Conservation (phyloP, 2,329 filamentous ascomycete species). For the Ceratocystis harringtonii region DNA sequence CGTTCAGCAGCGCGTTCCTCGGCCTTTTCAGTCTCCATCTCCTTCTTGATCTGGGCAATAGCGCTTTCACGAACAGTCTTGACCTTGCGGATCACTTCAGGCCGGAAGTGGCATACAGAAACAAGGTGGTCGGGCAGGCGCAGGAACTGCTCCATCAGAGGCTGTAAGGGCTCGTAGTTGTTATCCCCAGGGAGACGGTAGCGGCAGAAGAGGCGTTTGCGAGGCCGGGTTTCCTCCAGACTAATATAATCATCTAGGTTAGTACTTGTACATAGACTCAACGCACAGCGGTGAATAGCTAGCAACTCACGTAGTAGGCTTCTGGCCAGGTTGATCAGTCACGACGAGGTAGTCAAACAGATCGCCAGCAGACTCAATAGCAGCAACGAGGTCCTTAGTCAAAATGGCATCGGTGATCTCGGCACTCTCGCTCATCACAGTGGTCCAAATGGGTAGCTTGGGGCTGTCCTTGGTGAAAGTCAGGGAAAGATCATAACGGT, state of each 20-base stretch:
- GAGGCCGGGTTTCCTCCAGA: slow-evolving; percentile 66
- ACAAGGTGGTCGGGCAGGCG: slow-evolving; percentile 74
- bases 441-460: slow-evolving; percentile 80
- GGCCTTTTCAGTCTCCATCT: slow-evolving; percentile 63
- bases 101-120: slow-evolving; percentile 65
- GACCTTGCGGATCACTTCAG: slow-evolving; percentile 78
- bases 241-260: slow-evolving; percentile 28
- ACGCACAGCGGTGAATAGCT: not conserved
- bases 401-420: slow-evolving; percentile 82
- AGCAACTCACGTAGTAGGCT: slow-evolving; percentile 58
- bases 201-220: slow-evolving; percentile 75
- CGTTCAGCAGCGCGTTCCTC: slow-evolving; percentile 60
- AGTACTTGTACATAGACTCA: slow-evolving; percentile 5
- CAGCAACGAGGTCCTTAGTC: slow-evolving; percentile 72
- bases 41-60: slow-evolving; percentile 62
- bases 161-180: slow-evolving; percentile 50
- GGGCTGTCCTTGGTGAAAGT: slow-evolving; percentile 84
- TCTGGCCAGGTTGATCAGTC: slow-evolving; percentile 76
- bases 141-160: slow-evolving; percentile 68
- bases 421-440: slow-evolving; percentile 91
- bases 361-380: slow-evolving; percentile 63
- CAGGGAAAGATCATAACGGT: slow-evolving; percentile 86
- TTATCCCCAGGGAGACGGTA: slow-evolving; percentile 51
- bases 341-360: slow-evolving; percentile 72
- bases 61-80: slow-evolving; percentile 65